Percentiles rank a stretch among this genome's conserved stretches.
phyloP scores from a whole-genome alignment of 495 filamentous ascomycete species.

The Chaetomium tenue region DNA sequence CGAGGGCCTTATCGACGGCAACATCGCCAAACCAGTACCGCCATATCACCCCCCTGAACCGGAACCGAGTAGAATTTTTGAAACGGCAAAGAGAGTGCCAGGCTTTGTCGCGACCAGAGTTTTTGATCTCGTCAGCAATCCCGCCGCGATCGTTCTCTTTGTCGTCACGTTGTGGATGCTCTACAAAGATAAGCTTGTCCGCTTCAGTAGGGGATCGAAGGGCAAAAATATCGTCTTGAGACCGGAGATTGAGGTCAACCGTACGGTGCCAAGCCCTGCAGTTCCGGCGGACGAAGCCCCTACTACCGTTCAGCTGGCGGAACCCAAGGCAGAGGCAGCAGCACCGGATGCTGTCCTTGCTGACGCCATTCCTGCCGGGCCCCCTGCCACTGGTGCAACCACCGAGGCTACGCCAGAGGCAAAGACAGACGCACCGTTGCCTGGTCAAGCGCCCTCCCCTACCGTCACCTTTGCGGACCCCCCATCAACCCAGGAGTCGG shows the following conservation, averaged over 20 bases:
- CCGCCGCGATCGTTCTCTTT: conserved; percentile 43
- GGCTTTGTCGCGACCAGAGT: conserved; percentile 38
- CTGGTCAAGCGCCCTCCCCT: not conserved
- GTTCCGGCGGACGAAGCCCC: not conserved
- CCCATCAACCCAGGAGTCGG: conserved; percentile 23
- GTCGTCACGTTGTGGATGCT: conserved; percentile 36
- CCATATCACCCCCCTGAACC: conserved; percentile 16
- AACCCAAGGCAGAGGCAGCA: not conserved
- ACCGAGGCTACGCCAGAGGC: not conserved
- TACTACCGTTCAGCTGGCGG: not conserved
- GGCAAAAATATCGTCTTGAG: not conserved
- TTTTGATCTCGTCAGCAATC: conserved; percentile 49
- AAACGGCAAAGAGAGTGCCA: conserved; percentile 40
- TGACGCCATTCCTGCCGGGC: not conserved
- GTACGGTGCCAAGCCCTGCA: not conserved
- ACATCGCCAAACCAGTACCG: not conserved
- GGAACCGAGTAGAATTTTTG: conserved; percentile 36
- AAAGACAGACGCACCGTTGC: not conserved
- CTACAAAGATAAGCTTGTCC: conserved; percentile 37
- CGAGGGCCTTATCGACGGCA: not conserved
- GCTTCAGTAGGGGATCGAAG: conserved; percentile 15
- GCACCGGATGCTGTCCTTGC: not conserved
- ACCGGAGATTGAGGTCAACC: conserved; percentile 15
- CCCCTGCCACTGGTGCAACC: conserved; percentile 7
- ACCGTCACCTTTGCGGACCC: conserved; percentile 22